Conservation (phyloP, 768 basidiomycete genomes). For the Sarcodon aspratus region DNA sequence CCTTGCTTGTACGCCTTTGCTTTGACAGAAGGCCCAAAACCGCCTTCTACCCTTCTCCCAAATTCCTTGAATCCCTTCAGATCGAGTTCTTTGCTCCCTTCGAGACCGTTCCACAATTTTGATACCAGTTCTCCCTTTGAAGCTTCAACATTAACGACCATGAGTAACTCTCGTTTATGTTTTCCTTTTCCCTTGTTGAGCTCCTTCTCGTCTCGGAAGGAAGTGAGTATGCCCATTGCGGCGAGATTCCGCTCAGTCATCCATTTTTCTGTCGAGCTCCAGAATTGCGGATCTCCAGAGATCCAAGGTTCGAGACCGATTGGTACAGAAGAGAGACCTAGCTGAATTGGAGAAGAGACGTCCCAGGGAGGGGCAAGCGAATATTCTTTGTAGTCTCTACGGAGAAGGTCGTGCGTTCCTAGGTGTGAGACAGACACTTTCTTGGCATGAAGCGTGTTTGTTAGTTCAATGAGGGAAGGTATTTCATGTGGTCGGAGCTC, state of each 20-base stretch:
- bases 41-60: constrained; percentile 18
- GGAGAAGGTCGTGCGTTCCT: constrained; percentile 62
- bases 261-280: constrained; percentile 36
- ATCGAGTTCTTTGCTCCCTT: constrained; percentile 38
- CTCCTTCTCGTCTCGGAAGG: constrained; percentile 35
- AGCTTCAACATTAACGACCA: constrained; percentile 33
- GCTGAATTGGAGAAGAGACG: constrained; percentile 31
- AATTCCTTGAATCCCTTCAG: constrained; percentile 19
- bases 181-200: constrained; percentile 27
- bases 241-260: constrained; percentile 54
- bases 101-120: constrained; percentile 47
- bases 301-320: constrained; percentile 50
- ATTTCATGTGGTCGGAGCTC: constrained; percentile 17
- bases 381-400: constrained; percentile 96
- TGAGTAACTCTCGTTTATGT: constrained; percentile 51
- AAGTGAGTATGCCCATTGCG: constrained; percentile 73
- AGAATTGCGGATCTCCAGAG: constrained; percentile 29
- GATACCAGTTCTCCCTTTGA: constrained; percentile 27
- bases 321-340: constrained; percentile 80
- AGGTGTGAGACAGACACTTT: constrained; percentile 66
- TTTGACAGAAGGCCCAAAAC: constrained; percentile 15
- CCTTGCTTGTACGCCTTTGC: constrained; percentile 54
- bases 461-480: constrained; percentile 36
- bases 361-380: constrained; percentile 34
- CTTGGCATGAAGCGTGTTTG: constrained; percentile 33